phyloP scores from a whole-genome alignment of 306 rosid species.

The Vachellia collinsii region DNA sequence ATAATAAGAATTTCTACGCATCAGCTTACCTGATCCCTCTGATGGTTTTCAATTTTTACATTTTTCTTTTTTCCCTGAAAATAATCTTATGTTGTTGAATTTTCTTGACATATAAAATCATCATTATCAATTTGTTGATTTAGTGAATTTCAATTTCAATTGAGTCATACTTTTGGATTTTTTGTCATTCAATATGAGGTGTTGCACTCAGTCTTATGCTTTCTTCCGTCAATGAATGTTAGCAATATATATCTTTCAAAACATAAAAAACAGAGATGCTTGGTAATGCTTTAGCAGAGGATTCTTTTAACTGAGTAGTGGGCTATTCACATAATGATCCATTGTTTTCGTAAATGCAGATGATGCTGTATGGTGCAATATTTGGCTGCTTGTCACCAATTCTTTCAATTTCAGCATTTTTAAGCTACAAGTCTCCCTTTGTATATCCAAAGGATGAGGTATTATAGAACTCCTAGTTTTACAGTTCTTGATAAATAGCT shows the following conservation, averaged over 20 bases:
- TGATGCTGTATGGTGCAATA: slow-evolving; percentile 93
- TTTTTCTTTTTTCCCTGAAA: background rate
- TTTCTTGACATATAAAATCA: background rate
- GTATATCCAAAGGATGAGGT: slow-evolving; percentile 97
- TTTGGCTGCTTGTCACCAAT: slow-evolving; percentile 91
- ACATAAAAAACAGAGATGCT: background rate
- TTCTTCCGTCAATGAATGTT: background rate
- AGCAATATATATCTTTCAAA: background rate
- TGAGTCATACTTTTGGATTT: background rate
- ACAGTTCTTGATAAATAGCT: slow-evolving; percentile 18
- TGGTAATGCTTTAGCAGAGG: slow-evolving; percentile 19
- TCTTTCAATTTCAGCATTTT: slow-evolving; percentile 90
- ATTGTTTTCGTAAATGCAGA: slow-evolving; percentile 59
- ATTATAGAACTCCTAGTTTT: slow-evolving; percentile 29
- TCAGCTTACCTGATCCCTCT: background rate
- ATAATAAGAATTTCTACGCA: background rate
- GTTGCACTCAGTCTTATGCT: background rate
- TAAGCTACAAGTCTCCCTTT: slow-evolving; percentile 95
- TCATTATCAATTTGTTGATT: background rate
- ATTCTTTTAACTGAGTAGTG: slow-evolving; percentile 7
- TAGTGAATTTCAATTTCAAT: background rate
- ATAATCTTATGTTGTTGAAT: slow-evolving; percentile 2
- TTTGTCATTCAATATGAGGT: background rate
- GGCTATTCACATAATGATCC: background rate
- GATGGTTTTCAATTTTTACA: background rate